Evolutionary conservation across 1,284 basidiomycete species (phyloP).

Genomic region (Pterulicium gracile): DNA sequence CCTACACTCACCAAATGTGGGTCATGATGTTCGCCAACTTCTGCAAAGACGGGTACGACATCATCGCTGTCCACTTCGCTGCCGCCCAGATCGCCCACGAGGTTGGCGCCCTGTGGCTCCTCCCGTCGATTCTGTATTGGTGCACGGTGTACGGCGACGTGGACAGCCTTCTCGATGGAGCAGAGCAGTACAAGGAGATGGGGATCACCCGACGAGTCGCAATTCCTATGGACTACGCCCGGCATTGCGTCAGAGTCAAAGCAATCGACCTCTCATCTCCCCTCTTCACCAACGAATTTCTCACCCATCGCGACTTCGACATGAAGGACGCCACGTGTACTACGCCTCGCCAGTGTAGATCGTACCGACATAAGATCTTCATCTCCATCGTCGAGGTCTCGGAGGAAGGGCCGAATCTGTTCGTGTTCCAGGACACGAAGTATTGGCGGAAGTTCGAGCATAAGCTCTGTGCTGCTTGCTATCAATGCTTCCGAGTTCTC

Average conservation of each 20-base stretch:
- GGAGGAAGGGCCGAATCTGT: background rate
- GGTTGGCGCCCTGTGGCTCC: background rate
- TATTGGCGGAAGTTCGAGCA: background rate
- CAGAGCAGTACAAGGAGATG: background rate
- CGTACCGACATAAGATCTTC: background rate
- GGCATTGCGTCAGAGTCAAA: background rate
- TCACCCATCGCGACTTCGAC: background rate
- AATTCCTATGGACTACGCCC: background rate
- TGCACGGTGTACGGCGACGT: background rate
- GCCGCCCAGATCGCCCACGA: constrained; percentile 1
- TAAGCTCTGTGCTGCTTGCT: constrained; percentile 1
- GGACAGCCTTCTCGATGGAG: background rate
- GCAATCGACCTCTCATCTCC: background rate
- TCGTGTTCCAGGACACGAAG: background rate
- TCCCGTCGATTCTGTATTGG: background rate
- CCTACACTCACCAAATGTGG: background rate
- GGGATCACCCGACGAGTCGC: background rate
- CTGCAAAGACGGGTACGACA: background rate
- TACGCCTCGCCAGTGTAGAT: background rate
- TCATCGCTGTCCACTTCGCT: background rate
- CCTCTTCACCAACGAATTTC: background rate
- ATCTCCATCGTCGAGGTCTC: background rate
- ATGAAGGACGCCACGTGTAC: background rate
- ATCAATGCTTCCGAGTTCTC: background rate
- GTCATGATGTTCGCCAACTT: background rate